Conservation (phyloP, 2,329 filamentous ascomycete species). For the Pyrenophora tritici-repentis region DNA sequence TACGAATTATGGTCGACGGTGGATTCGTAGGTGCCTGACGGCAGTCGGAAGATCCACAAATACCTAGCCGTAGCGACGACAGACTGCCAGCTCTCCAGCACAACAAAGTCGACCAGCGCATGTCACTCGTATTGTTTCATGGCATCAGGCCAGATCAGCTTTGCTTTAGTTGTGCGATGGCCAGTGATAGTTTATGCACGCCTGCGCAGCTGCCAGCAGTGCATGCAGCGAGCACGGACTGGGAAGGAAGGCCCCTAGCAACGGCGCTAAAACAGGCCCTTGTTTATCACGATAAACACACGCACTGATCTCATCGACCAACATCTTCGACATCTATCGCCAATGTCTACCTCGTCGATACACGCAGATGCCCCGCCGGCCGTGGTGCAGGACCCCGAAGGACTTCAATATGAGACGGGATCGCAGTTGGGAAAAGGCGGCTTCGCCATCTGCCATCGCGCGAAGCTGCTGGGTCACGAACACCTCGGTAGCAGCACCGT, state of each 20-base stretch:
- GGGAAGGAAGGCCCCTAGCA: constrained; percentile 12
- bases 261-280: constrained; percentile 14
- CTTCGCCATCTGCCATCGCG: constrained; percentile 81
- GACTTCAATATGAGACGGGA: constrained; percentile 74
- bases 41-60: constrained; percentile 24
- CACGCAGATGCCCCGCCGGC: constrained; percentile 58
- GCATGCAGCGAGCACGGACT: constrained; percentile 11
- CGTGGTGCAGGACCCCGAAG: constrained; percentile 70
- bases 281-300: constrained; percentile 26
- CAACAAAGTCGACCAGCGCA: constrained; percentile 4
- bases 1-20: constrained; percentile 8
- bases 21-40: constrained; percentile 28
- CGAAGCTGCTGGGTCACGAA: constrained; percentile 62
- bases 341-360: constrained; percentile 52
- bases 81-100: background rate
- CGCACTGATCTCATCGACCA: constrained; percentile 24
- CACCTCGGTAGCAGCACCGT: constrained; percentile 67
- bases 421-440: constrained; percentile 78
- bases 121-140: constrained; percentile 1
- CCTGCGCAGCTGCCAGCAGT: background rate
- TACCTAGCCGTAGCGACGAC: constrained; percentile 16
- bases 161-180: background rate
- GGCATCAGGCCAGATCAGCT: constrained; percentile 2
- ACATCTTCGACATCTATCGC: constrained; percentile 30
- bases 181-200: constrained; percentile 8